Percentiles rank a stretch among this genome's conserved stretches.
Evolutionary conservation across 345 rosid genomes (phyloP).

Genomic region (Physaria fendleri): DNA sequence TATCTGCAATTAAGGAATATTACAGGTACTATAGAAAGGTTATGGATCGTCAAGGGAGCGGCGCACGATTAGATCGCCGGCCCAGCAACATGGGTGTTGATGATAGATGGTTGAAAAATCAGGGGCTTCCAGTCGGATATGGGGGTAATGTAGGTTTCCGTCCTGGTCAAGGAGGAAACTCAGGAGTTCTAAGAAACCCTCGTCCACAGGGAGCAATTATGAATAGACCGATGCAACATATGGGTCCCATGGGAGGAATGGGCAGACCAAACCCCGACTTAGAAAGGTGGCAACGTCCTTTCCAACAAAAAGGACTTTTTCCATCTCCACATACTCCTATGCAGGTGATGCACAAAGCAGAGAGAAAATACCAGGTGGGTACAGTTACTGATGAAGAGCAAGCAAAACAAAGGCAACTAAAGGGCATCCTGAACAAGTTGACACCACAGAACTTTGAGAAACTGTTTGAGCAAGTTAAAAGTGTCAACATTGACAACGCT

Average conservation of each 20-base stretch:
- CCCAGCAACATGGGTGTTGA: slow-evolving; percentile 53
- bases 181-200: slow-evolving; percentile 66
- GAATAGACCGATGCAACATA: slow-evolving; percentile 66
- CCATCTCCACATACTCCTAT: slow-evolving; percentile 82
- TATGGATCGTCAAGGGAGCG: slow-evolving; percentile 54
- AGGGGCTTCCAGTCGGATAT: slow-evolving; percentile 51
- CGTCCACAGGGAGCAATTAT: slow-evolving; percentile 57
- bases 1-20: slow-evolving; percentile 80
- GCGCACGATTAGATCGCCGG: slow-evolving; percentile 67
- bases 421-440: slow-evolving; percentile 85
- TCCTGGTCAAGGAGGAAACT: slow-evolving; percentile 72
- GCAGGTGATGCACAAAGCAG: slow-evolving; percentile 89
- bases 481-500: slow-evolving; percentile 72
- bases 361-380: slow-evolving; percentile 85
- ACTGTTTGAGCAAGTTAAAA: slow-evolving; percentile 87
- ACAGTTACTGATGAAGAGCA: slow-evolving; percentile 69
- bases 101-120: slow-evolving; percentile 58
- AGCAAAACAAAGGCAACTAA: slow-evolving; percentile 80
- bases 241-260: slow-evolving; percentile 58
- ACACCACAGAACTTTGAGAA: slow-evolving; percentile 96
- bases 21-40: slow-evolving; percentile 74
- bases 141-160: slow-evolving; percentile 47
- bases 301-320: slow-evolving; percentile 70
- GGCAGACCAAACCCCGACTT: slow-evolving; percentile 56
- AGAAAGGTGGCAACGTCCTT: slow-evolving; percentile 85